Evolutionary conservation across 2,329 filamentous ascomycete genomes (phyloP), one percentile per base, ranked within the genome.

Genomic region (Diplocarpon mali): DNA sequence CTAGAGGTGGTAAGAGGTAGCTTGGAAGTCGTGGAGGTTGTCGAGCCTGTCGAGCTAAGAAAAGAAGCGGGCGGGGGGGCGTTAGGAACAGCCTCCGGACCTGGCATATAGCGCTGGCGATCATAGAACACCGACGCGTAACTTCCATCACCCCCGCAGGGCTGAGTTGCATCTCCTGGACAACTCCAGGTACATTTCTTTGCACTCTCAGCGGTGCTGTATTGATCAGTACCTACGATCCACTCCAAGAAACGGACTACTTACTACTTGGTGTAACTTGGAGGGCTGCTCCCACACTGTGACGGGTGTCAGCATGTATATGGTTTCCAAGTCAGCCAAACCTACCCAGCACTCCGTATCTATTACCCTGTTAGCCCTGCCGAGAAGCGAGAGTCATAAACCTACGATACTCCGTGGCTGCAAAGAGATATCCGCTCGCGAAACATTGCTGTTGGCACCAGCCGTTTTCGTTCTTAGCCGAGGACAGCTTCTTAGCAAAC

Each of bases 71-170:
- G 35, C 14, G 29, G 13, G 16, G 29, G 13, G 16, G 17, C 17
- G 13, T 36, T 35, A 45, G 55, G 41, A 53, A 60, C 44, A 0
- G 46, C 38, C 17, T 54, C 51, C 7, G 47, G 32, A 2, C 49
- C 47, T 2, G 53, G 52, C 13, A 53, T 55, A 42, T 62, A 63
- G 30, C 51, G 56, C 11, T 46, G 57, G 1, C 50, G 47, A 43
- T 64, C 60, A 30, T 61, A 62, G 43, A 59, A 63, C 17, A 61
- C 38, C n/a, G 57, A 64, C 44, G 64, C 50, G 38, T 57, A 64
- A 2, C 53, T 57, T 2, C 57, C 56, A 31, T 61, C 52, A 4
- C 63, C 63, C 45, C 53, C 51, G 35, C 52, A 53, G 24, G 54
- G 45, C 24, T 53, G 51, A 3, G 46, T 48, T 5, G 17, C 34